Conservation (phyloP, 2,329 filamentous ascomycete genomes). For the Diplodia sapinea region DNA sequence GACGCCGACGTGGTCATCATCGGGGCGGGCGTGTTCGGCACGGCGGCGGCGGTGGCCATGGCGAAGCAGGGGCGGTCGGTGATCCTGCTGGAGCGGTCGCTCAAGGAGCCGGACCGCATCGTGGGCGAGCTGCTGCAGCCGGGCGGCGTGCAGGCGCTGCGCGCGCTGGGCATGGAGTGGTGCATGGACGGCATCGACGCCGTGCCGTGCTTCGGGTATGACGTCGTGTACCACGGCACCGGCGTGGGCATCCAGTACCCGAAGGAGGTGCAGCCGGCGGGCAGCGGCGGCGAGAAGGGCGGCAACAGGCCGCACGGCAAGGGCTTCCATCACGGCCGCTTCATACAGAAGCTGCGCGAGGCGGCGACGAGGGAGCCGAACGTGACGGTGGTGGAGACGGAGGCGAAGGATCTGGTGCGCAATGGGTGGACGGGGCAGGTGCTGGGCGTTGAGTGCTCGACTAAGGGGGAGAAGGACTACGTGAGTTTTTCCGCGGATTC, state of each 20-base stretch:
- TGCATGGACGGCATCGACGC: constrained; percentile 91
- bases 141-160: constrained; percentile 81
- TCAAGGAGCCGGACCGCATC: constrained; percentile 94
- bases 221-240: constrained; percentile 80
- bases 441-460: constrained; percentile 79
- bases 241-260: constrained; percentile 82
- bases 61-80: constrained; percentile 91
- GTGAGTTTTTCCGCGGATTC: constrained; percentile 34
- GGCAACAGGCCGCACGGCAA: constrained; percentile 70
- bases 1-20: constrained; percentile 86
- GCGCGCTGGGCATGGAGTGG: constrained; percentile 76
- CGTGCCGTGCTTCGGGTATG: constrained; percentile 81
- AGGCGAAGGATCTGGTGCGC: constrained; percentile 76
- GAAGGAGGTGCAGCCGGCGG: constrained; percentile 50
- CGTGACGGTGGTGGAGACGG: constrained; percentile 89
- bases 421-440: constrained; percentile 73
- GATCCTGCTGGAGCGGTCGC: constrained; percentile 82
- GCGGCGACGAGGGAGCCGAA: constrained; percentile 78
- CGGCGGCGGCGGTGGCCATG: constrained; percentile 81
- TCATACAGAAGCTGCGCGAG: constrained; percentile 80
- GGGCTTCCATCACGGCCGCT: constrained; percentile 92
- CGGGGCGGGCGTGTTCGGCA: constrained; percentile 88
- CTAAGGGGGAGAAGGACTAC: constrained; percentile 67
- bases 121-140: constrained; percentile 95
- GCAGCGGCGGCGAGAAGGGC: constrained; percentile 47